Percentiles rank a stretch among this genome's conserved stretches.
Conservation (phyloP, 2,329 filamentous ascomycete genomes). For the Arthroderma sp. region DNA sequence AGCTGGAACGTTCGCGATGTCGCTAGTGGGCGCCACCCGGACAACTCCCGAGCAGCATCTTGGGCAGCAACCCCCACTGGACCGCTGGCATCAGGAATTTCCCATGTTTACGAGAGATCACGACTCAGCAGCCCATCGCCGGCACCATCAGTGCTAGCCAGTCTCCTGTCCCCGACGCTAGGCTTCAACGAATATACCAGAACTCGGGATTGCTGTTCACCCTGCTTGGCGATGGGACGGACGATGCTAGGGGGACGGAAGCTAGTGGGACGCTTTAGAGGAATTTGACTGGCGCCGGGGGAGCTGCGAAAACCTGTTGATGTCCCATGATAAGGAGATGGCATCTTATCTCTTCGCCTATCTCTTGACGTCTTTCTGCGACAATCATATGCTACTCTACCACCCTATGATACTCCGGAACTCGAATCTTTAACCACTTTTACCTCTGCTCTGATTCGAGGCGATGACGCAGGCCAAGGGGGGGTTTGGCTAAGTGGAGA, state of each 20-base stretch:
- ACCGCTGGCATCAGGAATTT: neutral
- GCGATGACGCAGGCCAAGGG: slow-evolving; percentile 4
- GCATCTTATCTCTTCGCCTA: neutral
- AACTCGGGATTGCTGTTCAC: neutral
- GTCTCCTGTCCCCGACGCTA: slow-evolving; percentile 1
- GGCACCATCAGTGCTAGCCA: too few species aligned
- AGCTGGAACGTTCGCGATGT: neutral
- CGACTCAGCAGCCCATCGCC: neutral
- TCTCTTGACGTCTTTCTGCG: neutral
- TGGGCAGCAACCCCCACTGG: slow-evolving; percentile 4
- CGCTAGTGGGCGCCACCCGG: slow-evolving; percentile 3
- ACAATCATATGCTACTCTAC: neutral
- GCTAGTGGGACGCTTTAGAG: neutral
- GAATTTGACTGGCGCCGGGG: neutral
- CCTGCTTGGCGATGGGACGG: neutral
- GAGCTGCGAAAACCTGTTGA: neutral
- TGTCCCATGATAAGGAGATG: neutral
- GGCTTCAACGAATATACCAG: neutral
- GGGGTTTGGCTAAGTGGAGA: neutral
- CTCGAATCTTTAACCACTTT: neutral
- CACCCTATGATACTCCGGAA: neutral
- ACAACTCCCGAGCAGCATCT: slow-evolving; percentile 4
- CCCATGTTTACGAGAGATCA: neutral
- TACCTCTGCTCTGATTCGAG: neutral
- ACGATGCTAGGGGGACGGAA: neutral